Conservation (phyloP, 1,139 yeast genomes). For the Entelexis sorbosivorans region DNA sequence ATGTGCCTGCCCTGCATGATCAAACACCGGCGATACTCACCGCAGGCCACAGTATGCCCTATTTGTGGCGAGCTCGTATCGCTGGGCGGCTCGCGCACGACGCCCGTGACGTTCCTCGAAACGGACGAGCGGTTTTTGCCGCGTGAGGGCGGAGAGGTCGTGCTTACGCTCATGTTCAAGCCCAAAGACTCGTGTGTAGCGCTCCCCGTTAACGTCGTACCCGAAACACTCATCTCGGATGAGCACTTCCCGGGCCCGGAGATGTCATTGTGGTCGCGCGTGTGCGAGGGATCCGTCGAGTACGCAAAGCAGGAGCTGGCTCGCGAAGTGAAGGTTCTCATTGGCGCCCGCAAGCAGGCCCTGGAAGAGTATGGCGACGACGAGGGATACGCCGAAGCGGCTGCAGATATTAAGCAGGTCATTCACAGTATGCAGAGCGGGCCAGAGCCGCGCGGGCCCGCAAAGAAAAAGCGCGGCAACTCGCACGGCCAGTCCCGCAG, state of each 20-base stretch:
- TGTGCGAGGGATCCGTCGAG: slow-evolving; percentile 29
- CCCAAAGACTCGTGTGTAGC: slow-evolving; percentile 39
- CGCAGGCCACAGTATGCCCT: slow-evolving; percentile 63
- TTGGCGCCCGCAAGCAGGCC: slow-evolving; percentile 45
- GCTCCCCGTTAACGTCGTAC: slow-evolving; percentile 19
- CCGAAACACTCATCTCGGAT: background rate
- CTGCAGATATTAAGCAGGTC: slow-evolving; percentile 9
- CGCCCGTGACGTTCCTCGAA: slow-evolving; percentile 52
- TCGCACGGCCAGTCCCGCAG: background rate
- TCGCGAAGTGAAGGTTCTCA: slow-evolving; percentile 44
- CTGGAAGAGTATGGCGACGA: slow-evolving; percentile 50
- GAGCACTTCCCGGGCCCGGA: slow-evolving; percentile 15
- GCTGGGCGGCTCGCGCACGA: slow-evolving; percentile 56
- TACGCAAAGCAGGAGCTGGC: slow-evolving; percentile 47
- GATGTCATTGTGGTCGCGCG: slow-evolving; percentile 30
- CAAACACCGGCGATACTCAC: slow-evolving; percentile 46
- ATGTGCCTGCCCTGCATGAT: slow-evolving; percentile 75
- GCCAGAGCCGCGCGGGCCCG: slow-evolving; percentile 20
- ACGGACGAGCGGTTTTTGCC: slow-evolving; percentile 52
- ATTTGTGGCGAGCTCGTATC: slow-evolving; percentile 62
- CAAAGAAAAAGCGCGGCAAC: slow-evolving; percentile 17
- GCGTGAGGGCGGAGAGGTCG: slow-evolving; percentile 46
- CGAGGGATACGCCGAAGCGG: slow-evolving; percentile 46
- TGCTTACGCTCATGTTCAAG: slow-evolving; percentile 61
- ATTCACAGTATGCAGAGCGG: slow-evolving; percentile 27